These are phyloP conservation scores for Thozetella sp. DNA, from an alignment of 495 filamentous ascomycete species.

Conservation along the genomic window DNA sequence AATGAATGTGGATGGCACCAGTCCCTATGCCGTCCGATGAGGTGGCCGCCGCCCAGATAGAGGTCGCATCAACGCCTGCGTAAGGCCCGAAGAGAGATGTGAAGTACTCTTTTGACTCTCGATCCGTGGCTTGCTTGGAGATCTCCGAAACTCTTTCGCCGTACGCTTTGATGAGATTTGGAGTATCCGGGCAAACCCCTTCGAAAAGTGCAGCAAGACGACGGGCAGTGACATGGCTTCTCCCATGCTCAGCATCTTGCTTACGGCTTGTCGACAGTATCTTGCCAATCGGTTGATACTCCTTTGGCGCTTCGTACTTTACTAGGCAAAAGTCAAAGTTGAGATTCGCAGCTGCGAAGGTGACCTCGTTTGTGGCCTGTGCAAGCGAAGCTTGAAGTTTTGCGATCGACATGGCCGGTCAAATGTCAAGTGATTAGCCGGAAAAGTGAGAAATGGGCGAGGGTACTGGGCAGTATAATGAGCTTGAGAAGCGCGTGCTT, in stretches of 20 bases:
- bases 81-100: conserved; percentile 28
- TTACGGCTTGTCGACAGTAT: conserved; percentile 17
- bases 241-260: conserved; percentile 25
- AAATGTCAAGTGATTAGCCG: no score
- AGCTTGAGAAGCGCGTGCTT: no score
- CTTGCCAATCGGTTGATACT: conserved; percentile 24
- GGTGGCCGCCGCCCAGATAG: no score
- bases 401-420: no score
- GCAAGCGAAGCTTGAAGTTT: conserved; percentile 16
- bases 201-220: conserved; percentile 32
- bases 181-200: conserved; percentile 22
- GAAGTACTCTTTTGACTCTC: conserved; percentile 7
- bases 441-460: no score
- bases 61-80: no score
- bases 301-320: conserved; percentile 28
- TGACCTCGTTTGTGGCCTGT: conserved; percentile 22
- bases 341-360: conserved; percentile 25
- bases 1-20: no score
- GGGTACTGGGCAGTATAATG: no score
- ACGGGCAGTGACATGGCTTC: conserved; percentile 26
- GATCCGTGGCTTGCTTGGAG: conserved; percentile 9
- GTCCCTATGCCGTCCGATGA: no score
- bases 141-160: conserved; percentile 39
- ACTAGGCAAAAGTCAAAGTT: conserved; percentile 37
- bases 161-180: conserved; percentile 34